A percentile compares a stretch with the other conserved stretches of the same genome.
Evolutionary conservation across 257 asterid species (phyloP).

Genomic region (Haberlea rhodopensis): DNA sequence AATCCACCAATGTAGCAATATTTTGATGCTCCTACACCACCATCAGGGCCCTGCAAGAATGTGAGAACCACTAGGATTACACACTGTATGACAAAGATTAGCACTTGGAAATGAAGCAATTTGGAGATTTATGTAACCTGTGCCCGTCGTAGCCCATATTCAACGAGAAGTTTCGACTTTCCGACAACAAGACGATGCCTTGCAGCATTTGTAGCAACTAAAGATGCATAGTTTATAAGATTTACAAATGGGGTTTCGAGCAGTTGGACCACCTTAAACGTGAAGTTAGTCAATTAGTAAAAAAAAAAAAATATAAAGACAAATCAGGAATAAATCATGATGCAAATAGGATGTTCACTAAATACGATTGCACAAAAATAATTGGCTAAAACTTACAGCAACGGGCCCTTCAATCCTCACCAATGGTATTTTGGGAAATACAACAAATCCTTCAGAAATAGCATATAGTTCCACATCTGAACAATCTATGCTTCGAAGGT

Average conservation of each 20-base stretch:
- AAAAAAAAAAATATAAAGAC: too few relatives aligned
- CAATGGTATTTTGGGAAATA: constrained; percentile 91
- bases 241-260: constrained; percentile 93
- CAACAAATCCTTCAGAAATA: constrained; percentile 88
- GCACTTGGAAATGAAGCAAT: constrained; percentile 24
- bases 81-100: constrained; percentile 21
- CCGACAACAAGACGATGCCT: constrained; percentile 99
- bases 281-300: neutral
- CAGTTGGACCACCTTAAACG: constrained; percentile 84
- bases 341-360: neutral
- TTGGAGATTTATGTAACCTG: constrained; percentile 50
- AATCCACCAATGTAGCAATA: constrained; percentile 98
- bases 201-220: constrained; percentile 98
- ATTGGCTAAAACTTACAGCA: constrained; percentile 63
- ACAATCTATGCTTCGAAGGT: constrained; percentile 79
- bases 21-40: constrained; percentile 94
- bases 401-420: constrained; percentile 97
- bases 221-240: constrained; percentile 87
- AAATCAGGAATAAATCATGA: neutral
- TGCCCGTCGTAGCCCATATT: constrained; percentile 92
- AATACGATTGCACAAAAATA: too few relatives aligned
- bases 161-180: constrained; percentile 86
- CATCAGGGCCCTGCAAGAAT: constrained; percentile 90
- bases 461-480: constrained; percentile 89
- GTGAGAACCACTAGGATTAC: constrained; percentile 18